Conservation (phyloP, 108 stramenopile species). For the Tribonema minus region DNA sequence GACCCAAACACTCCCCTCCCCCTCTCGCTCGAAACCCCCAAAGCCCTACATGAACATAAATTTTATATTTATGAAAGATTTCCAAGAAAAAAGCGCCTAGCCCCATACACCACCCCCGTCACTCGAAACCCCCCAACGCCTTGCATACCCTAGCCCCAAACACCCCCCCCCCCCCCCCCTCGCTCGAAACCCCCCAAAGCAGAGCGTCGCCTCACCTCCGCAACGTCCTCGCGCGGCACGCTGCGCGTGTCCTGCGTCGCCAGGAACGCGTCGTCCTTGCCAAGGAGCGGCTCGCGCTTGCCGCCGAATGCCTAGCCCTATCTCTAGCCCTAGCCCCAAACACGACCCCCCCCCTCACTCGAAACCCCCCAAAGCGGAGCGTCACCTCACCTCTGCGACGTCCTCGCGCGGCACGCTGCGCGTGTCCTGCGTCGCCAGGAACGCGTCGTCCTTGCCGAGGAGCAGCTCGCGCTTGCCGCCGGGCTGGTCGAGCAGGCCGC, state of each 20-base stretch:
- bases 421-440: slow-evolving; percentile 60
- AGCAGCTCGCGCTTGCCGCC: slow-evolving; percentile 70
- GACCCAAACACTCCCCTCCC: not conserved
- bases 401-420: slow-evolving; percentile 72
- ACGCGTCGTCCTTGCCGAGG: slow-evolving; percentile 68
- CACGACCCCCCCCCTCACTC: slow-evolving; percentile 64
- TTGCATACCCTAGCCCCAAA: not conserved
- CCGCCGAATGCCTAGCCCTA: too few species aligned
- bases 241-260: slow-evolving; percentile 63
- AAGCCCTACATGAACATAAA: not conserved
- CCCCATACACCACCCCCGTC: not conserved
- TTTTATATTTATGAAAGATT: not conserved
- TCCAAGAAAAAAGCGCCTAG: not conserved
- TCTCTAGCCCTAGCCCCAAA: not conserved
- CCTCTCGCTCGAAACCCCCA: not conserved
- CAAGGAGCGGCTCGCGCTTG: slow-evolving; percentile 67
- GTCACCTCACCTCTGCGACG: slow-evolving; percentile 68
- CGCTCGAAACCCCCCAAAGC: not conserved
- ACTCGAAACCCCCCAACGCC: not conserved
- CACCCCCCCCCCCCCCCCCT: not conserved
- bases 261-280: slow-evolving; percentile 69
- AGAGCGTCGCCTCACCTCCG: slow-evolving; percentile 56
- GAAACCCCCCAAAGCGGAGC: too few species aligned
- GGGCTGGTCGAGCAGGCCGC: slow-evolving; percentile 70
- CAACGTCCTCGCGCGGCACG: slow-evolving; percentile 73